Evolutionary conservation across 1,284 basidiomycete genomes (phyloP), one percentile per base, ranked within the genome.

Genomic region (Flammula alnicola): DNA sequence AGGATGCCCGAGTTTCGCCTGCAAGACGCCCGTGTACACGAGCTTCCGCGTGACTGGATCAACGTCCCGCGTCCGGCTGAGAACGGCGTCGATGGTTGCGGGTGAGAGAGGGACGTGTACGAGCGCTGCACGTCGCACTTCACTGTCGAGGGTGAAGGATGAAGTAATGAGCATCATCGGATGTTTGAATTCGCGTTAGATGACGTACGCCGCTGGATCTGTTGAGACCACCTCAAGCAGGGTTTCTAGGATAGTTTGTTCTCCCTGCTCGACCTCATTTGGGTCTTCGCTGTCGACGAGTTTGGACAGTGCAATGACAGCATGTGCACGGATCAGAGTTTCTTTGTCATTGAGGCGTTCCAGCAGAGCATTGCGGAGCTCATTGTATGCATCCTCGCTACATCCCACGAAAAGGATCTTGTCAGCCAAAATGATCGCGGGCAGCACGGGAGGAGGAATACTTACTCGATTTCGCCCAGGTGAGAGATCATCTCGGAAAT

Each of bases 291-390:
- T 85, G 5, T 84, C 83, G 48, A 88, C 84, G 6, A 98, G 79
- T 61, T 93, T 95, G 1, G 91, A 86, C 3, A 99, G 79, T 0
- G 91, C 93, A 10, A 92, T 78, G 7, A 89, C 85, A 1, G 95
- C 92, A 62, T 96, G 93, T 0, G 90, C 84, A 16, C 96, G 84
- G 5, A 98, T 87, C 4, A 80, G 63, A 0, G 86, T 68, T 62
- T 98, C 96, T 68, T 94, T 98, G 75, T 98, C 96, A 12, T 79
- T 78, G 10, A 91, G 72, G 19, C 96, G 83, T 3, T 89, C 84
- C n/a, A 94, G 75, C 0, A 98, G 76, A 5, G 82, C 78, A 7
- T 76, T 69, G 30, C 87, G 81, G 4, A 98, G 81, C 0, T 77
- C 61, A 5, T 79, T 73, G 62, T 92, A 98, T 3, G 90, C 73